Percentiles rank a stretch among this genome's conserved stretches.
phyloP scores from a whole-genome alignment of 2,329 filamentous ascomycete genomes.

The Pseudohalonectria lignicola region DNA sequence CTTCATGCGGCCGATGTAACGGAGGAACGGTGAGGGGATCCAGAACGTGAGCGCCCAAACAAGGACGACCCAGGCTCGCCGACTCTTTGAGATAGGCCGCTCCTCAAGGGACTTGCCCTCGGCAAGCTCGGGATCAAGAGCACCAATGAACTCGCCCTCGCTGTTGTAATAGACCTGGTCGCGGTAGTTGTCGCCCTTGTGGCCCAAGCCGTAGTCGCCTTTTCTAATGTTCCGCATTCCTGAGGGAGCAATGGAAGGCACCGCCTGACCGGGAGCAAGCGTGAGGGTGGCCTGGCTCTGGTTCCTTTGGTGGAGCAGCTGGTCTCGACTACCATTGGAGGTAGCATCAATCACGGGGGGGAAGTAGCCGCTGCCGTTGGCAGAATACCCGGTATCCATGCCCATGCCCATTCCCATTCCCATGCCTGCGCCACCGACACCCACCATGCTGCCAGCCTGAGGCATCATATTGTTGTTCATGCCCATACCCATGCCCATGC shows the following conservation, averaged over 20 bases:
- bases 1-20: conserved; percentile 87
- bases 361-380: conserved; percentile 60
- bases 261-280: conserved; percentile 21
- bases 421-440: not conserved
- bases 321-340: conserved; percentile 60
- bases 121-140: conserved; percentile 65
- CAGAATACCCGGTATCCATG: conserved; percentile 64
- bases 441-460: conserved; percentile 8
- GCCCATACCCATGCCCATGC: conserved; percentile 4
- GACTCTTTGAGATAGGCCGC: conserved; percentile 46
- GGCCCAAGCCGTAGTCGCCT: conserved; percentile 84
- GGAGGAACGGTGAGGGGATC: conserved; percentile 79
- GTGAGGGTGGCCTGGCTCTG: conserved; percentile 40
- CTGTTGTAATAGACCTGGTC: conserved; percentile 65
- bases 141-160: conserved; percentile 55
- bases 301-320: conserved; percentile 53
- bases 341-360: conserved; percentile 47
- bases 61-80: conserved; percentile 69
- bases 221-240: conserved; percentile 43
- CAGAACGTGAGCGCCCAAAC: conserved; percentile 88
- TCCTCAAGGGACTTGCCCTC: conserved; percentile 68
- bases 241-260: conserved; percentile 49
- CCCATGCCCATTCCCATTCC: conserved; percentile 19
- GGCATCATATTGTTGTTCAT: too few species aligned
- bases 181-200: conserved; percentile 70